Evolutionary conservation across 1,284 basidiomycete species (phyloP), one percentile per base, ranked within the genome.

Genomic region (Mycena sp.): DNA sequence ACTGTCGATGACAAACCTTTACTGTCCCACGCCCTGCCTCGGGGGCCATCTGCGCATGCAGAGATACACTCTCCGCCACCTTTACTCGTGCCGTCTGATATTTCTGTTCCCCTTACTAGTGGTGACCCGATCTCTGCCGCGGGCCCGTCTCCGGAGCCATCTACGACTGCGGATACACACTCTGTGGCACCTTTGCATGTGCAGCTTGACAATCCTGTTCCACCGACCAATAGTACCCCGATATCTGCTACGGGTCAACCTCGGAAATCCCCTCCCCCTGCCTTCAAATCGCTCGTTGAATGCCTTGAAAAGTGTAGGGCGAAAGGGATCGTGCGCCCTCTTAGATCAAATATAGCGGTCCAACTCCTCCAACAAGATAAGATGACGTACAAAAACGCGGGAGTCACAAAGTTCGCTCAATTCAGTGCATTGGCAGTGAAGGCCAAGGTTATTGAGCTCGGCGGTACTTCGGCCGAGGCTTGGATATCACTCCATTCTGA

Each of bases 311-410:
- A 58, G 38, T 26, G 46, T 11, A 21, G 54, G 12, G 61, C 69
- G 25, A 73, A 74, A 37, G 85, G 81, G 4, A 63, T 67, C 16
- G 1, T 28, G 14, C 73, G 72, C 23, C 77, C 83, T 9, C 71
- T 76, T 6, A 80, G 85, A 32, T 80, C 82, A 11, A 66, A 41
- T 9, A 69, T 88, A 19, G 81, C 78, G 2, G 0, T 71, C 5
- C 75, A 75, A 19, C 72, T 88, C n/a, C 17, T 48, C 17, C 37
- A 76, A 30, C 63, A 70, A 5, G 75, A 80, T 55, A 71, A 72
- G 19, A 65, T 67, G 17, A 73, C 79, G 6, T 88, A 85, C 68
- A 67, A 71, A 62, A 75, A 75, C 14, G 76, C 77, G 4, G 77
- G 77, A 5, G 75, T 76, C 21, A 25, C 62, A 2, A 71, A 66